Evolutionary conservation across 139 green algal genomes (phyloP), one percentile per base, ranked within the genome.

Genomic region (Edaphochlamys debaryana): DNA sequence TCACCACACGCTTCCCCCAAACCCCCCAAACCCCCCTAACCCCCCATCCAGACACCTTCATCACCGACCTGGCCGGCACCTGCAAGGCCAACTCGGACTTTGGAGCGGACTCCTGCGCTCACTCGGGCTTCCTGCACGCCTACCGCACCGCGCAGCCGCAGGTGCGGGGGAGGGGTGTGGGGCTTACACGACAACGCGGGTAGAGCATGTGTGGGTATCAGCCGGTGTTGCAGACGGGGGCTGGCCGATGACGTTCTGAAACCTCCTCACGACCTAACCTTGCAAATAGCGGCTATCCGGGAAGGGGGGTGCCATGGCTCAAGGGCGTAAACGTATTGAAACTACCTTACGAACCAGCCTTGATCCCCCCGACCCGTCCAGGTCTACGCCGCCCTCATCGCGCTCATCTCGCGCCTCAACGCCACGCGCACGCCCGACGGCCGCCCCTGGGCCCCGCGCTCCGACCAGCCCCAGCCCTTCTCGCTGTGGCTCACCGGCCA

Each of bases 401-500:
- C 20, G 58, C 27, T 34, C 17, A 66, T 94, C 40, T 63, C 89
- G 34, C 37, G 52, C 4, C 50, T 94, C 17, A 58, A 58, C 20
- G 50, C 50, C 20, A 22, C 50, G 50, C 50, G 50, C 50, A 19
- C 25, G 50, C 50, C 50, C 6, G 50, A 58, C 9, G 50, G 50
- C 50, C 23, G 6, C 50, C 2, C 7, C 50, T 58, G 50, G 50
- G 22, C 30, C 27, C 60, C 27, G 17, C 29, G 58, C 4, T 17
- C 58, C 58, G 60, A 67, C 17, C 8, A 79, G 15, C 34, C 22
- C 34, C 52, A 70, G 40, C 80, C 80, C 37, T 89, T 81, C 70
- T n/a, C 62, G 30, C 58, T 90, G 23, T 82, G 87, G 62, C 56
- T 93, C 4, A 94, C 92, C n/a, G n/a, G n/a, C n/a, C n/a, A n/a